Conservation (phyloP, 257 asterid species). For the Pogostemon cablin region DNA sequence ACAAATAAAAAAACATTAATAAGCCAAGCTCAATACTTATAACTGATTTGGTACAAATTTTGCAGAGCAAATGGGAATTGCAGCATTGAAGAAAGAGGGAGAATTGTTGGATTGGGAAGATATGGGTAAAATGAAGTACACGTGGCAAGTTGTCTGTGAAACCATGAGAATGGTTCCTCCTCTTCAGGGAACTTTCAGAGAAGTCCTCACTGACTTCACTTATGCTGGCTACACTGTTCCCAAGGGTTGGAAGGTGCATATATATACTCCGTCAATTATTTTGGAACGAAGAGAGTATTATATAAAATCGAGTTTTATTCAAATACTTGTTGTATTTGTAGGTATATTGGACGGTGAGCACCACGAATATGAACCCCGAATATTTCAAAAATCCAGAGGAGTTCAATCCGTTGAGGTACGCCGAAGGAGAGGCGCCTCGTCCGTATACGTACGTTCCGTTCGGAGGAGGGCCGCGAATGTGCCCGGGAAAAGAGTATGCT, state of each 20-base stretch:
- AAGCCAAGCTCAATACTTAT: no score
- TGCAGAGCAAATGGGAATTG: conserved; percentile 71
- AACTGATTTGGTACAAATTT: no score
- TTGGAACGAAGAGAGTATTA: no score
- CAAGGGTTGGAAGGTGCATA: conserved; percentile 77
- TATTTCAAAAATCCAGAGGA: conserved; percentile 59
- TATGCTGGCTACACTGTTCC: conserved; percentile 81
- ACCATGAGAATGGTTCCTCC: conserved; percentile 82
- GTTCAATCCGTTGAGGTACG: conserved; percentile 67
- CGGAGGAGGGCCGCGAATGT: conserved; percentile 80
- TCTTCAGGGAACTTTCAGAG: conserved; percentile 73
- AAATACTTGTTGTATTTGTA: neutral
- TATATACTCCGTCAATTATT: neutral
- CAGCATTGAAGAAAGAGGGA: conserved; percentile 47
- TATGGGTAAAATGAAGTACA: conserved; percentile 63
- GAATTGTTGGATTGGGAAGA: conserved; percentile 74
- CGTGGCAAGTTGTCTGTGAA: conserved; percentile 70
- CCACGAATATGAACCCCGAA: conserved; percentile 54
- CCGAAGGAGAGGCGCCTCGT: conserved; percentile 42
- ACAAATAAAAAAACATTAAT: no score
- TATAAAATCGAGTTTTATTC: neutral
- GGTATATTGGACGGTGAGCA: conserved; percentile 77
- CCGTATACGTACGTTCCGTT: conserved; percentile 67
- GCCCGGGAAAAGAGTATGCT: conserved; percentile 85
- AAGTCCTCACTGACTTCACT: conserved; percentile 55